Evolutionary conservation across 768 basidiomycete genomes (phyloP), one percentile per base, ranked within the genome.

Genomic region (Leucosporidium scottii): DNA sequence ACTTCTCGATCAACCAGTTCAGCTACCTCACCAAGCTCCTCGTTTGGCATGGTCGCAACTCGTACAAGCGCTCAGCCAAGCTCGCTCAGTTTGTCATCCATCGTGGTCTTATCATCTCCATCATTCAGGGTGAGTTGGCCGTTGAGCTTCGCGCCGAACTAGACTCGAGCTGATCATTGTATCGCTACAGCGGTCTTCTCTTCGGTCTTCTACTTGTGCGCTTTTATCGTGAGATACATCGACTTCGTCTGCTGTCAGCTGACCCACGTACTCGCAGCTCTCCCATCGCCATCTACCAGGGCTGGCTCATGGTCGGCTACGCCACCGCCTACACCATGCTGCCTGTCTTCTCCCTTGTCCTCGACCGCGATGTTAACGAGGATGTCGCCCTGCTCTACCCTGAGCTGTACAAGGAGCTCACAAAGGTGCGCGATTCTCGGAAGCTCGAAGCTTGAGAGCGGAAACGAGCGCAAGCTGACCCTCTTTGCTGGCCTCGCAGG

Each of bases 111-210:
- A 96, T 97, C 78, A 96, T 98, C 66, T 93, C 92, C 13, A 85
- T 98, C 74, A 98, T 99, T 84, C 96, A 99, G 79, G 93, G 93
- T 21, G 92, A 94, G 10, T 97, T 97, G 93, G 76, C 91, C 89
- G 12, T 86, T 90, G 3, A 21, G 27, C 31, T 34, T 12, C 44
- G 6, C 25, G 56, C 21, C 18, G 25, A 8, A 2, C 17, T 31
- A 1, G 4, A 21, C 2, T 20, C 8, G 13, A 7, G 27, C 31
- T 10, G 50, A 1, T 28, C 28, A 27, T 39, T 30, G 51, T 1
- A 12, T 36, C 21, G n/a, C n/a, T 23, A 21, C 53, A 71, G 68
- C 69, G 49, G 72, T 70, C 48, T 69, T 67, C 50, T 69, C 68
- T 0, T 50, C 71, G 25, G 78, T 79, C 50, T 80, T 80, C 75